Conservation (phyloP, 2,329 filamentous ascomycete species). For the Basipetospora chlamydospora region DNA sequence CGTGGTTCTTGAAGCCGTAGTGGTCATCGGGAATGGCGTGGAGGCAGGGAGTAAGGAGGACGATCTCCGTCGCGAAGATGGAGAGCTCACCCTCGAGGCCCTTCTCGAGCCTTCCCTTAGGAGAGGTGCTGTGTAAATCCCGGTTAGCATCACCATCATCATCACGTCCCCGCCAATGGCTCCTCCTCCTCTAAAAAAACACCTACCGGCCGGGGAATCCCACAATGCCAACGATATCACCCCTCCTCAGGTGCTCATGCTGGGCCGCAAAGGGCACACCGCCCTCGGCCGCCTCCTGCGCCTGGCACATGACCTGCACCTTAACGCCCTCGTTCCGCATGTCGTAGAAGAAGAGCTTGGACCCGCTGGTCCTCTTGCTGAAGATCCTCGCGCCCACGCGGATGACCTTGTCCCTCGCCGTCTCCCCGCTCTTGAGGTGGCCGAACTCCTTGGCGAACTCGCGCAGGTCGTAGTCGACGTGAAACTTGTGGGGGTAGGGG, state of each 20-base stretch:
- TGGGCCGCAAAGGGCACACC: conserved; percentile 64
- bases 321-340: conserved; percentile 50
- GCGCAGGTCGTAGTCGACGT: conserved; percentile 67
- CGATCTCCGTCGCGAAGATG: conserved; percentile 77
- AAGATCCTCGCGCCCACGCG: conserved; percentile 77
- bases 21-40: conserved; percentile 82
- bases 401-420: conserved; percentile 59
- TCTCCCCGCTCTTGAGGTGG: conserved; percentile 77
- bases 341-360: conserved; percentile 88
- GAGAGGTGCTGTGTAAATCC: conserved; percentile 46
- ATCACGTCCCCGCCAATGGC: neutral
- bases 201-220: conserved; percentile 52
- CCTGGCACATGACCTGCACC: conserved; percentile 86
- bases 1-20: conserved; percentile 90
- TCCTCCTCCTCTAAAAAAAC: neutral
- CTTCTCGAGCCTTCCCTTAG: conserved; percentile 70
- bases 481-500: conserved; percentile 88
- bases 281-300: conserved; percentile 57
- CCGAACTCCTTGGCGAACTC: conserved; percentile 68
- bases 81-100: conserved; percentile 82
- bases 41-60: conserved; percentile 78
- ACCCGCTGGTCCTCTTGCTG: conserved; percentile 66
- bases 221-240: conserved; percentile 70
- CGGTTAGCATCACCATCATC: neutral
- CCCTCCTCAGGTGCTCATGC: conserved; percentile 76